phyloP scores from a whole-genome alignment of 202 grass and related monocot species.

The Musa balbisiana region DNA sequence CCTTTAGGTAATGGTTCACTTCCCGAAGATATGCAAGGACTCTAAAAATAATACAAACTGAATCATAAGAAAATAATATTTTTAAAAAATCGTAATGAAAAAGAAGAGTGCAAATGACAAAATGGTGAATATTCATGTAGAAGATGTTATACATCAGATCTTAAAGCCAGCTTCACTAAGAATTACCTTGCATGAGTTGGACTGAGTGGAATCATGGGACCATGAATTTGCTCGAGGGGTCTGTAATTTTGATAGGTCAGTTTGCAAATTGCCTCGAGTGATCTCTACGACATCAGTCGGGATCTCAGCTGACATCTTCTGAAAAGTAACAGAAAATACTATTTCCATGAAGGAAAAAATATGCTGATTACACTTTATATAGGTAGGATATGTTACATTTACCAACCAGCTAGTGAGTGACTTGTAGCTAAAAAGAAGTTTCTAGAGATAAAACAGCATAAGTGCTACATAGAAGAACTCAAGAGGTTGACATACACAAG shows the following conservation, averaged over 20 bases:
- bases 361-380: neutral
- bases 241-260: neutral
- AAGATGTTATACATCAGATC: neutral
- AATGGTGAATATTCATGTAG: neutral
- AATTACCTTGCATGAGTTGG: slow-evolving; percentile 54
- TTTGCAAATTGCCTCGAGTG: neutral
- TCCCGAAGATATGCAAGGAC: slow-evolving; percentile 35
- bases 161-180: neutral
- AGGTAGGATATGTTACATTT: neutral
- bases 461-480: too few relatives aligned
- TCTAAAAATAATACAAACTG: slow-evolving; percentile 26
- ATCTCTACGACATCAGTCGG: neutral
- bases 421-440: too few relatives aligned
- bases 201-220: neutral
- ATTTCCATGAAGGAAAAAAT: too few relatives aligned
- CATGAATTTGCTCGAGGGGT: slow-evolving; percentile 11
- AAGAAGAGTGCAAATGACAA: neutral
- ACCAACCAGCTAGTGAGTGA: too few relatives aligned
- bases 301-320: slow-evolving; percentile 40
- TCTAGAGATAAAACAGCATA: too few relatives aligned
- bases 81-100: too few relatives aligned
- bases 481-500: too few relatives aligned
- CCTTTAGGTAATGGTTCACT: slow-evolving; percentile 72
- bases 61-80: slow-evolving; percentile 18
- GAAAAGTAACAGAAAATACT: neutral